A percentile compares a stretch with the other conserved stretches of the same genome.
These are phyloP conservation scores for Quambalaria eucalypti DNA, from an alignment of 1,284 basidiomycete species.

Conservation along the genomic window DNA sequence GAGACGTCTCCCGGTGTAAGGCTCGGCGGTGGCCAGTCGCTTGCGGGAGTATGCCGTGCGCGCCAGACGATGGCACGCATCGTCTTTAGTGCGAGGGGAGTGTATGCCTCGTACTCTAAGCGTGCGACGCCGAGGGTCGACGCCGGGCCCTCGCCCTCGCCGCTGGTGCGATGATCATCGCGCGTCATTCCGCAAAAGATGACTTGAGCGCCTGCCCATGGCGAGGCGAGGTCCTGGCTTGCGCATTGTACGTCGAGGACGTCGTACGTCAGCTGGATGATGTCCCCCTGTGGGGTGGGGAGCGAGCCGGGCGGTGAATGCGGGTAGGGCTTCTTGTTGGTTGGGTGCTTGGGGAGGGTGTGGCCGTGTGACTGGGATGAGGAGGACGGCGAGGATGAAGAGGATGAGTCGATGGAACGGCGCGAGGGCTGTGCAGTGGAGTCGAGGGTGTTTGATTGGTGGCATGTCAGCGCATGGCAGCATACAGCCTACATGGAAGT, in stretches of 20 bases:
- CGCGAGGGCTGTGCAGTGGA: too few species aligned
- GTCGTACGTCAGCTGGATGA: slow-evolving; percentile 22
- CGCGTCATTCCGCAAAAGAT: slow-evolving; percentile 66
- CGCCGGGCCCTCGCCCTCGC: slow-evolving; percentile 53
- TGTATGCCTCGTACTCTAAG: slow-evolving; percentile 71
- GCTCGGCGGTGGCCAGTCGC: not conserved
- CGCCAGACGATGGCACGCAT: slow-evolving; percentile 12
- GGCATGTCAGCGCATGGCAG: too few species aligned
- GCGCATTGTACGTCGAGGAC: slow-evolving; percentile 19
- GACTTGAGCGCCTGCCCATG: slow-evolving; percentile 47
- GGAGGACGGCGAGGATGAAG: too few species aligned
- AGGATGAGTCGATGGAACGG: too few species aligned
- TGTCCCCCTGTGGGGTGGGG: slow-evolving; percentile 12
- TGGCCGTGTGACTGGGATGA: too few species aligned
- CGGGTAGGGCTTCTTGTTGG: not conserved
- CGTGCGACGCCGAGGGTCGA: slow-evolving; percentile 55
- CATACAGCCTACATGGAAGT: too few species aligned
- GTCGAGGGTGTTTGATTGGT: too few species aligned
- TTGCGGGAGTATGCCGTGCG: not conserved
- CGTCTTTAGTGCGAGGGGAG: slow-evolving; percentile 69
- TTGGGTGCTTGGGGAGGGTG: not conserved
- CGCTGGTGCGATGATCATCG: slow-evolving; percentile 51
- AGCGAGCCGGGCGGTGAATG: not conserved
- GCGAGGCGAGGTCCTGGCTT: slow-evolving; percentile 13
- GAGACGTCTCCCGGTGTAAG: too few species aligned